Evolutionary conservation across 2,329 filamentous ascomycete genomes (phyloP), one percentile per base, ranked within the genome.

Genomic region (Arthrobotrys iridis): DNA sequence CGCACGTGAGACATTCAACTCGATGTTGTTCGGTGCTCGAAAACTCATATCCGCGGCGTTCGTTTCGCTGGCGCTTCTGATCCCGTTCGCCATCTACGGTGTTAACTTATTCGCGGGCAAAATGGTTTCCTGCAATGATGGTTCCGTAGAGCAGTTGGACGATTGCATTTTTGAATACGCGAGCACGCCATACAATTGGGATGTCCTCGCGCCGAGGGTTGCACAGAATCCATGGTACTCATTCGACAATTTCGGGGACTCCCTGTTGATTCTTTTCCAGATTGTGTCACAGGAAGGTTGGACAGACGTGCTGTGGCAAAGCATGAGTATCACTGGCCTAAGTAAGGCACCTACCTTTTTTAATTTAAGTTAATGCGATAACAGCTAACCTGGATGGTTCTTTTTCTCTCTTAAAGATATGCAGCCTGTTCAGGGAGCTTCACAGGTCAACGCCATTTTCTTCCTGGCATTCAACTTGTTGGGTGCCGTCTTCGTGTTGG

Each of bases 271-370:
- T 76, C 91, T 99, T 73, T 99, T 97, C 84, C 93, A 98, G 82
- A 97, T 99, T 82, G 94, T 98, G 43, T 98, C 94, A 60, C 95
- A 99, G 82, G 96, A 99, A 85, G 95, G 95, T 33, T 99, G 96
- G 95, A 89, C 90, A 8, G 93, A 97, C 81, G 93, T 97, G n/a
- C 92, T 95, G 81, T 93, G 91, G 84, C 87, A 88, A 33, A 90
- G 90, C 0, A 91, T 96, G 84, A 88, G 89, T 30, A 95, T 98
- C 77, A 93, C 90, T 1, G 93, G 91, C 1, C 84, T 85, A 30
- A 91, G 89, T 73, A 68, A 68, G 72, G 15, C 18, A 43, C 22
- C 26, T 1, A 13, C 35, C 11, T 30, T 45, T 46, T 37, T 59
- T 45, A 4, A 33, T 57, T 11, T 20, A 33, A 15, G 41, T 2